These are phyloP conservation scores for Tetracladium maxilliforme DNA, from an alignment of 2,329 filamentous ascomycete species.

Conservation along the genomic window DNA sequence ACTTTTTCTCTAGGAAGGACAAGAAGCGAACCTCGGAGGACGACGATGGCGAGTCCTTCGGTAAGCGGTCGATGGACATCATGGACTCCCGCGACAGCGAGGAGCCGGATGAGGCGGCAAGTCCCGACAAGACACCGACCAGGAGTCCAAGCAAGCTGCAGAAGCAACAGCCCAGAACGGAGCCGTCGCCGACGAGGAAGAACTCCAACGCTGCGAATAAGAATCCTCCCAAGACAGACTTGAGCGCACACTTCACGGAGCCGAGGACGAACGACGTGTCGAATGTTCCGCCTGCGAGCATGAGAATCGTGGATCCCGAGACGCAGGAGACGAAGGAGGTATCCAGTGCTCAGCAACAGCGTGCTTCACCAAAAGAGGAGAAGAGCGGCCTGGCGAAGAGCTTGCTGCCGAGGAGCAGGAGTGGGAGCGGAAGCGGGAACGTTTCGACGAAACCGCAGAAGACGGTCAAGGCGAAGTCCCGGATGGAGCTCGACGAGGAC, in stretches of 20 bases:
- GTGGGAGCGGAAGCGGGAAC: background rate
- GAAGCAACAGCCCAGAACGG: conserved; percentile 23
- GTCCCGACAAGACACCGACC: conserved; percentile 21
- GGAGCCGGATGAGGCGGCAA: conserved; percentile 17
- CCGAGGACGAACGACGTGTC: no score
- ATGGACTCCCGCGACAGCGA: conserved; percentile 25
- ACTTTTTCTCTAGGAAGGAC: conserved; percentile 29
- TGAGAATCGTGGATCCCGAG: conserved; percentile 39
- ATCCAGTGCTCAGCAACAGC: background rate
- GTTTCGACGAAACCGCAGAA: conserved; percentile 35
- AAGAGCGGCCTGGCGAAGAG: conserved; percentile 25
- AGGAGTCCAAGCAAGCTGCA: conserved; percentile 54
- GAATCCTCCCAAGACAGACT: conserved; percentile 2
- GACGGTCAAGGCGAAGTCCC: conserved; percentile 41
- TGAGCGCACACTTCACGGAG: no score
- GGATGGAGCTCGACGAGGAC: conserved; percentile 52
- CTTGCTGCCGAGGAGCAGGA: conserved; percentile 19
- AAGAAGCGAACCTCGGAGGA: conserved; percentile 33
- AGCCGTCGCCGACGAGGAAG: conserved; percentile 25
- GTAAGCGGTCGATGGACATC: conserved; percentile 47
- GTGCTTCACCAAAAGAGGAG: conserved; percentile 10
- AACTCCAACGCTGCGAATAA: conserved; percentile 11
- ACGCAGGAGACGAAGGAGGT: conserved; percentile 4
- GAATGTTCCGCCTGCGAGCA: conserved; percentile 36
- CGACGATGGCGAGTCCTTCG: no score